phyloP scores from a whole-genome alignment of 345 rosid species.

The Rhizophora mangle region DNA sequence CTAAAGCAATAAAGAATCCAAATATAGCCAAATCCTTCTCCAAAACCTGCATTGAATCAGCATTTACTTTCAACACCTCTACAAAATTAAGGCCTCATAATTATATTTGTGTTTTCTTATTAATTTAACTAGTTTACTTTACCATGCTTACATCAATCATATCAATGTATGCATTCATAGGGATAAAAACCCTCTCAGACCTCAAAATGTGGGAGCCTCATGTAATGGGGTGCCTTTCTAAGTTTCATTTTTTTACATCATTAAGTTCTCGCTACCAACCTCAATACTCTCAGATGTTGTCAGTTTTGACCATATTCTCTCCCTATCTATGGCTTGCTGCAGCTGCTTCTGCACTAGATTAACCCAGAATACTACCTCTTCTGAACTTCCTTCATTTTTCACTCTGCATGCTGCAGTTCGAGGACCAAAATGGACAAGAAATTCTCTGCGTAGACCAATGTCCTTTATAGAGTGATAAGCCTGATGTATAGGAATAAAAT shows the following conservation, averaged over 20 bases:
- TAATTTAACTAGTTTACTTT: neutral
- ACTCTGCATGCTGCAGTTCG: slow-evolving; percentile 77
- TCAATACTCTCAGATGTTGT: slow-evolving; percentile 94
- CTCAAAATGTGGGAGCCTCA: neutral
- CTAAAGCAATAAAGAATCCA: slow-evolving; percentile 95
- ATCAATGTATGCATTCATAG: neutral
- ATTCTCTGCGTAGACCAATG: slow-evolving; percentile 76
- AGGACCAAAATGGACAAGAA: slow-evolving; percentile 93
- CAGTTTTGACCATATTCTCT: slow-evolving; percentile 94
- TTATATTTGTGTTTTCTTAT: neutral
- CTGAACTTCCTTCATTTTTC: slow-evolving; percentile 55
- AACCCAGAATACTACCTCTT: slow-evolving; percentile 92
- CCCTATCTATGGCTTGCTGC: slow-evolving; percentile 83
- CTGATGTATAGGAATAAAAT: slow-evolving; percentile 62
- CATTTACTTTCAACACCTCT: slow-evolving; percentile 16
- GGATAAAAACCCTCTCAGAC: neutral
- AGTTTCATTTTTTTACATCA: neutral
- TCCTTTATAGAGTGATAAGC: slow-evolving; percentile 65
- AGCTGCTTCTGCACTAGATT: slow-evolving; percentile 86
- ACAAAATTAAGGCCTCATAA: neutral
- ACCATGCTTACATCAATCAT: neutral
- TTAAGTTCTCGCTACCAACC: slow-evolving; percentile 43
- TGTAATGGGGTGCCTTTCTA: too few species aligned
- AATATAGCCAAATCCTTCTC: slow-evolving; percentile 95
- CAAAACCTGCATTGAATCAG: slow-evolving; percentile 62